Percentiles rank a stretch among this genome's conserved stretches.
phyloP scores from a whole-genome alignment of 768 basidiomycete species.

The Boletus vermiculosoides region DNA sequence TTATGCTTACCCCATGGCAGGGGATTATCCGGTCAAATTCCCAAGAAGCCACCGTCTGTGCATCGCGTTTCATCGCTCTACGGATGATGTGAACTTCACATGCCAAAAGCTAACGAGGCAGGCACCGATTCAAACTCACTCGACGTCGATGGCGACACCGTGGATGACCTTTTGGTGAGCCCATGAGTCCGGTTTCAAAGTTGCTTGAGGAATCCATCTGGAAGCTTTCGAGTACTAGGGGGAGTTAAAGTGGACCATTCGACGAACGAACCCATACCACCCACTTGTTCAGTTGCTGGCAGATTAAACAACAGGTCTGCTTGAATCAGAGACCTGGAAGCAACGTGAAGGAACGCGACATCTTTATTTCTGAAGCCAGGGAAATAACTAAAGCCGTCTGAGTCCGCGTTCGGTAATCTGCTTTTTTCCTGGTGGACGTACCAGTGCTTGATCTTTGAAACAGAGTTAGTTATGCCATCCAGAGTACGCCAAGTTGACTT shows the following conservation, averaged over 20 bases:
- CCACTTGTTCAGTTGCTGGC: constrained; percentile 71
- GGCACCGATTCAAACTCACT: constrained; percentile 21
- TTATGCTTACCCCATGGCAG: constrained; percentile 54
- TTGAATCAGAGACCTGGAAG: constrained; percentile 69
- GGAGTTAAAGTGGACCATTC: not conserved
- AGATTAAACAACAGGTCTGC: constrained; percentile 87
- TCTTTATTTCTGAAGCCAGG: constrained; percentile 74
- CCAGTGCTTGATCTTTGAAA: constrained; percentile 51
- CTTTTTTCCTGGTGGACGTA: constrained; percentile 17
- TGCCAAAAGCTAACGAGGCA: not conserved
- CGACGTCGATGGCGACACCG: constrained; percentile 21
- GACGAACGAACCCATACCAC: not conserved
- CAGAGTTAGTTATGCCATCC: not conserved
- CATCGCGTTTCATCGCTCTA: constrained; percentile 61
- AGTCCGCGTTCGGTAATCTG: not conserved
- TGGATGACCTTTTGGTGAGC: constrained; percentile 27
- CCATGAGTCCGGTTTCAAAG: constrained; percentile 32
- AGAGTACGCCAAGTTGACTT: constrained; percentile 5
- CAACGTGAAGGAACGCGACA: constrained; percentile 75
- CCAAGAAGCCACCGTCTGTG: constrained; percentile 66
- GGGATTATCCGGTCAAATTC: constrained; percentile 73
- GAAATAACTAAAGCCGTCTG: constrained; percentile 51
- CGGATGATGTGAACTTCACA: not conserved
- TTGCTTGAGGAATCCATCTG: constrained; percentile 30
- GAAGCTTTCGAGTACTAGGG: constrained; percentile 39